Evolutionary conservation across 495 filamentous ascomycete species (phyloP).

Genomic region (Sabuloglossum arenarium): DNA sequence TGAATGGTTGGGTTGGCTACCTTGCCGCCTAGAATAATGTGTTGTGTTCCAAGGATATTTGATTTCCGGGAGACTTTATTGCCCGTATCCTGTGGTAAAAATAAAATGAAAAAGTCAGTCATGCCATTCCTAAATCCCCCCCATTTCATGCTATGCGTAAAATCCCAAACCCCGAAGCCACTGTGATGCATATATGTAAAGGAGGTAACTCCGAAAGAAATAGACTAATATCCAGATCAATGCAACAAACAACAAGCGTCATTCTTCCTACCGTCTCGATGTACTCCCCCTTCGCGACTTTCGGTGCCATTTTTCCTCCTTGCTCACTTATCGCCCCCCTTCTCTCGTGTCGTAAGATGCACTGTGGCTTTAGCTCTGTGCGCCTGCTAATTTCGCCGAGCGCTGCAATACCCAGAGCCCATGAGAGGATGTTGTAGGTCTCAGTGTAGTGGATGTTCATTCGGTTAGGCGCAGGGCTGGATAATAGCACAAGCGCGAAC

Average conservation of each 20-base stretch:
- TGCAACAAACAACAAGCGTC: too few species aligned
- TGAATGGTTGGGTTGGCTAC: background rate
- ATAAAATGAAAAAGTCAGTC: background rate
- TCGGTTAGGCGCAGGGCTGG: too few species aligned
- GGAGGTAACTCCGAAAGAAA: too few species aligned
- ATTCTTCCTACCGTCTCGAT: constrained; percentile 62
- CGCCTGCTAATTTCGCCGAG: background rate
- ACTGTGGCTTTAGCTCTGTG: too few species aligned
- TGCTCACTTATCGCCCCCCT: too few species aligned
- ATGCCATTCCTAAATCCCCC: background rate
- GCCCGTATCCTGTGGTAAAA: constrained; percentile 55
- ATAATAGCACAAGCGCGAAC: too few species aligned
- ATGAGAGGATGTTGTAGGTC: background rate
- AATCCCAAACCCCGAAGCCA: too few species aligned
- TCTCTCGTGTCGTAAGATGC: too few species aligned
- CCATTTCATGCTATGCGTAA: too few species aligned
- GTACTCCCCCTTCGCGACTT: constrained; percentile 68
- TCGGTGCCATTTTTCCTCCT: constrained; percentile 42
- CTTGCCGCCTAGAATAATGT: constrained; percentile 87
- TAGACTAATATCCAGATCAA: too few species aligned
- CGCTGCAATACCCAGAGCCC: background rate
- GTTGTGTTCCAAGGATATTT: constrained; percentile 78
- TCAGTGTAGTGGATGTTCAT: background rate
- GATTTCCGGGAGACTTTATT: constrained; percentile 93
- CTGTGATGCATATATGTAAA: too few species aligned